These are phyloP conservation scores for Pythium rhizo-oryzae DNA, from an alignment of 352 stramenopile species.

Conservation along the genomic window DNA sequence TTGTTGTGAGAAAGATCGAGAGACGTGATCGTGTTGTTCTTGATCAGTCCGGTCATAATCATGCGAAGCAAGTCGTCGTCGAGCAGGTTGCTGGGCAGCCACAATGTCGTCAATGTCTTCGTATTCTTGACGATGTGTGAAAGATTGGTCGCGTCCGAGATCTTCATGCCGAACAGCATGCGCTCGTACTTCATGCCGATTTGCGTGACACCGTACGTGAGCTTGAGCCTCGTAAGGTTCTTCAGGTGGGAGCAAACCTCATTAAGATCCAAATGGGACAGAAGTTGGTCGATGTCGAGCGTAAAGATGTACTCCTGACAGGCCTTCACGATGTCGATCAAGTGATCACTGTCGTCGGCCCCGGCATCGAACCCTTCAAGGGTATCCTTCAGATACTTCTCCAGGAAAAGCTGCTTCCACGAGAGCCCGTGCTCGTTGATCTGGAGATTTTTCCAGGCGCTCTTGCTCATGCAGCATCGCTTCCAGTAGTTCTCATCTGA, in stretches of 20 bases:
- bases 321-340: slow-evolving; percentile 75
- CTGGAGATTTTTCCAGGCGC: slow-evolving; percentile 90
- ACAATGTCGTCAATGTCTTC: slow-evolving; percentile 88
- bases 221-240: slow-evolving; percentile 87
- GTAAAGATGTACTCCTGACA: slow-evolving; percentile 91
- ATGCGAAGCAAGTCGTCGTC: slow-evolving; percentile 94
- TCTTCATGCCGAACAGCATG: slow-evolving; percentile 96
- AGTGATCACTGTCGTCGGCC: slow-evolving; percentile 50
- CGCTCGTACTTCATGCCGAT: slow-evolving; percentile 96
- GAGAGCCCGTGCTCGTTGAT: slow-evolving; percentile 91
- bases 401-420: slow-evolving; percentile 95
- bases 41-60: slow-evolving; percentile 93
- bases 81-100: slow-evolving; percentile 88
- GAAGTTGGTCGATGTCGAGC: slow-evolving; percentile 86
- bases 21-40: slow-evolving; percentile 92
- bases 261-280: slow-evolving; percentile 90
- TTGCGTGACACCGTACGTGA: slow-evolving; percentile 90
- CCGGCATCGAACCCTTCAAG: slow-evolving; percentile 79
- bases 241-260: slow-evolving; percentile 81
- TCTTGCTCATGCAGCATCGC: slow-evolving; percentile 77
- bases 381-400: slow-evolving; percentile 71
- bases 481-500: slow-evolving; percentile 96
- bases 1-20: slow-evolving; percentile 96
- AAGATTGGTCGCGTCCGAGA: slow-evolving; percentile 90
- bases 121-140: slow-evolving; percentile 87